phyloP scores from a whole-genome alignment of 768 basidiomycete species.

The Termitomyces sp. region DNA sequence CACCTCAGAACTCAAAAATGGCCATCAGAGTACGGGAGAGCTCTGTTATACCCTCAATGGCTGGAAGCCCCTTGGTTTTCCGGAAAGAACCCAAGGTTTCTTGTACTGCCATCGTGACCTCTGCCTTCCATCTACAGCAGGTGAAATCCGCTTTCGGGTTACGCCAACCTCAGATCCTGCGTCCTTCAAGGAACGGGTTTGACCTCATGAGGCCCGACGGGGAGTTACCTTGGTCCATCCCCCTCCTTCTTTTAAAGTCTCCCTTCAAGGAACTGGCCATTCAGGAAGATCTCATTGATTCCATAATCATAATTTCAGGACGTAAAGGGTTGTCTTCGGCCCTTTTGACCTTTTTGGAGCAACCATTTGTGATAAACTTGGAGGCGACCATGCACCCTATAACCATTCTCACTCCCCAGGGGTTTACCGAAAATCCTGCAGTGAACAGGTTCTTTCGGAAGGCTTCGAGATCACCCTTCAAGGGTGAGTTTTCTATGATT shows the following conservation, averaged over 20 bases:
- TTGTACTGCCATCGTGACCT: neutral
- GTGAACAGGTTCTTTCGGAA: too few relatives aligned
- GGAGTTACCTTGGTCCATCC: constrained; percentile 11
- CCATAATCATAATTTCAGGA: too few relatives aligned
- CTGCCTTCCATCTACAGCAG: neutral
- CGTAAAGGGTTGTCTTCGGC: too few relatives aligned
- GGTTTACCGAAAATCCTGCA: neutral
- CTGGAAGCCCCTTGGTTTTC: neutral
- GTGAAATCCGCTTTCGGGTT: constrained; percentile 16
- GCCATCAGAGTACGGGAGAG: neutral
- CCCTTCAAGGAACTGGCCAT: neutral
- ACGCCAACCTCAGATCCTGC: constrained; percentile 3
- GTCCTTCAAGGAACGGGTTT: constrained; percentile 8
- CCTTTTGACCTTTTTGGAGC: neutral
- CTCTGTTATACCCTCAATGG: neutral
- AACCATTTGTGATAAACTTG: neutral
- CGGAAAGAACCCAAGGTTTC: neutral
- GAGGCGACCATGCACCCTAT: too few relatives aligned
- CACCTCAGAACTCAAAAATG: neutral
- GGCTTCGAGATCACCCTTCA: too few relatives aligned
- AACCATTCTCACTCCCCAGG: neutral
- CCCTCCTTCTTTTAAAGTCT: neutral
- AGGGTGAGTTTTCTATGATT: neutral
- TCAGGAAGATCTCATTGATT: neutral
- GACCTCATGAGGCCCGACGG: constrained; percentile 10